Conservation (phyloP, 495 filamentous ascomycete species). For the Podospora australis region DNA sequence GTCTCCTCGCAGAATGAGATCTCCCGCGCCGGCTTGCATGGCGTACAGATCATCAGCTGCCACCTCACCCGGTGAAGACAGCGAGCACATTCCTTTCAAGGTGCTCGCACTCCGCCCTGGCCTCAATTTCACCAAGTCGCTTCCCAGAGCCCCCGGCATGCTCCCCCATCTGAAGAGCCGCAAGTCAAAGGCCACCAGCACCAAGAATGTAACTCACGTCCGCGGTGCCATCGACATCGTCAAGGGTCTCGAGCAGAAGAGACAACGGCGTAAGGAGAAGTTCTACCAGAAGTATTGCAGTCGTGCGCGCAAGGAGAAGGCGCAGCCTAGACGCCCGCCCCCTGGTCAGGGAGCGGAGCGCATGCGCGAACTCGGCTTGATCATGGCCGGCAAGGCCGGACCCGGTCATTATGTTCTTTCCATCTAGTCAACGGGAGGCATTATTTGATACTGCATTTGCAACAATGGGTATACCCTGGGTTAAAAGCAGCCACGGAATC, state of each 20-base stretch:
- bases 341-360: slow-evolving; percentile 86
- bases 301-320: slow-evolving; percentile 45
- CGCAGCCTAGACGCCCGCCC: slow-evolving; percentile 43
- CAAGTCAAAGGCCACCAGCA: slow-evolving; percentile 22
- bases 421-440: slow-evolving; percentile 44
- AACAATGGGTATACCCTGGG: slow-evolving; percentile 10
- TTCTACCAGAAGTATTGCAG: slow-evolving; percentile 70
- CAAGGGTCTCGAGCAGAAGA: slow-evolving; percentile 89
- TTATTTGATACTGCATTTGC: slow-evolving; percentile 27
- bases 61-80: slow-evolving; percentile 34
- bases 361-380: slow-evolving; percentile 88
- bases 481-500: slow-evolving; percentile 8
- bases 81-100: slow-evolving; percentile 42
- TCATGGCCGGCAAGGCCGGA: slow-evolving; percentile 73
- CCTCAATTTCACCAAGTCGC: slow-evolving; percentile 67
- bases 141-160: slow-evolving; percentile 65
- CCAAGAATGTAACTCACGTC: slow-evolving; percentile 42
- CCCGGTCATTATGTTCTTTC: slow-evolving; percentile 76
- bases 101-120: slow-evolving; percentile 56
- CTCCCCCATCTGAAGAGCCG: slow-evolving; percentile 48
- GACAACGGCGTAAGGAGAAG: slow-evolving; percentile 84
- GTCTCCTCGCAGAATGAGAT: slow-evolving; percentile 65
- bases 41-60: slow-evolving; percentile 36
- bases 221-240: slow-evolving; percentile 94
- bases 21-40: slow-evolving; percentile 46